phyloP scores from a whole-genome alignment of 2,329 filamentous ascomycete species.

The Rachicladosporium sp. region DNA sequence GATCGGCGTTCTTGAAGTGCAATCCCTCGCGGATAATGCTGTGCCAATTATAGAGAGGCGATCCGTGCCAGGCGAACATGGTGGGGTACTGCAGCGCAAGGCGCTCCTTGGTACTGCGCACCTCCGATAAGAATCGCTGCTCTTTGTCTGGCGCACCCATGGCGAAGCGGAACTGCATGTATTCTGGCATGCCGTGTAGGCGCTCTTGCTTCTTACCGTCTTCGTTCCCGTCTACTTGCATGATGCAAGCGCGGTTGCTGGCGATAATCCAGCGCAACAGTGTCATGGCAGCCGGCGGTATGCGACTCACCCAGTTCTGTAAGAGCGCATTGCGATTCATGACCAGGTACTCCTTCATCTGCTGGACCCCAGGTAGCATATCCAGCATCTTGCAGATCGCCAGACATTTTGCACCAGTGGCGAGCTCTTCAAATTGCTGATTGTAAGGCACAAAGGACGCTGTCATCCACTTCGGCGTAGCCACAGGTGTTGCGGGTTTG shows the following conservation, averaged over 20 bases:
- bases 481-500: conserved; percentile 3
- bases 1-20: conserved; percentile 48
- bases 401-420: conserved; percentile 32
- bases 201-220: conserved; percentile 20
- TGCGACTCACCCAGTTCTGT: conserved; percentile 42
- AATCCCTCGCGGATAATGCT: conserved; percentile 75
- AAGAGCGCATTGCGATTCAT: conserved; percentile 27
- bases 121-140: conserved; percentile 53
- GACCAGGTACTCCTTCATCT: conserved; percentile 42
- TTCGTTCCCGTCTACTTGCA: conserved; percentile 49
- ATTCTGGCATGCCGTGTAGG: conserved; percentile 52
- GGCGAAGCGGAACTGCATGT: conserved; percentile 74
- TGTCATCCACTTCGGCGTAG: conserved; percentile 17
- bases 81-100: conserved; percentile 46
- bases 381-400: conserved; percentile 43
- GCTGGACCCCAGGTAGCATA: conserved; percentile 47
- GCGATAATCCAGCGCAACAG: conserved; percentile 79
- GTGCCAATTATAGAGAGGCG: conserved; percentile 68
- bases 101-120: conserved; percentile 36
- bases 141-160: conserved; percentile 87
- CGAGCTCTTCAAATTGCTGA: conserved; percentile 46
- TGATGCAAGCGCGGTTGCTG: conserved; percentile 76
- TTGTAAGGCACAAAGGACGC: conserved; percentile 36
- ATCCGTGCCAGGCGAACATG: conserved; percentile 81
- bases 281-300: conserved; percentile 54